Base-by-base conservation (phyloP, 176 grass and related monocot species). In the Carex myosuroides region DNA sequence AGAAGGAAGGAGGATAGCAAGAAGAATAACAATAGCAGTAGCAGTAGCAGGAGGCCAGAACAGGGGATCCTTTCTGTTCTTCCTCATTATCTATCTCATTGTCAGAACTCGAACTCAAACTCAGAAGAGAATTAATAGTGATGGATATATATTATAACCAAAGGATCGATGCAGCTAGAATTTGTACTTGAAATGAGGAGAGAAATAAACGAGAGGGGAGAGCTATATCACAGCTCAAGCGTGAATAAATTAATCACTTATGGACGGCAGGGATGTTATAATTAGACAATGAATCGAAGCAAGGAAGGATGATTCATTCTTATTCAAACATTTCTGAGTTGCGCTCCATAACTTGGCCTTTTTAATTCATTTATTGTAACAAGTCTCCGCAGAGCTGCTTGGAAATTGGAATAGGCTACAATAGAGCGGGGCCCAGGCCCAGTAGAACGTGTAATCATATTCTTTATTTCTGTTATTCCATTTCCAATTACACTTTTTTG, bases 141-240 rank as follows among this genome's bases (percentile, higher is more conserved):
- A 46, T 63, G 29, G 30, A 63, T 21, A 24, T 24, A 0, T 0
- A 8, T 17, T 12, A 52, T 6, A 32, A 6, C 33, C 5, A n/a
- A 33, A 39, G 5, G 37, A 57, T 58, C 26, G 26, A 2, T 26
- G 26, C 26, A 26, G 26, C 26, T 26, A 26, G 26, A 26, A 26
- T 26, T 26, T 26, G 26, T 26, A 26, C 26, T 26, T 26, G 26
- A 1, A 26, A 1, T 26, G 26, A 26, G 26, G 55, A 22, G 46
- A 12, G 57, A 79, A 79, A 86, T 79, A 80, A 67, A 22, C 41
- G 33, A 21, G 30, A 29, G 13, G 83, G 55, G 60, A 87, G 79
- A 87, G 79, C 86, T 87, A 87, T 75, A 63, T 42, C 86, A 87
- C 86, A 87, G 79, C 86, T 87, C 86, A 62, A 75, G 24, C 4